Evolutionary conservation across 2,329 filamentous ascomycete species (phyloP).

Genomic region (Cercospora nicotianae): DNA sequence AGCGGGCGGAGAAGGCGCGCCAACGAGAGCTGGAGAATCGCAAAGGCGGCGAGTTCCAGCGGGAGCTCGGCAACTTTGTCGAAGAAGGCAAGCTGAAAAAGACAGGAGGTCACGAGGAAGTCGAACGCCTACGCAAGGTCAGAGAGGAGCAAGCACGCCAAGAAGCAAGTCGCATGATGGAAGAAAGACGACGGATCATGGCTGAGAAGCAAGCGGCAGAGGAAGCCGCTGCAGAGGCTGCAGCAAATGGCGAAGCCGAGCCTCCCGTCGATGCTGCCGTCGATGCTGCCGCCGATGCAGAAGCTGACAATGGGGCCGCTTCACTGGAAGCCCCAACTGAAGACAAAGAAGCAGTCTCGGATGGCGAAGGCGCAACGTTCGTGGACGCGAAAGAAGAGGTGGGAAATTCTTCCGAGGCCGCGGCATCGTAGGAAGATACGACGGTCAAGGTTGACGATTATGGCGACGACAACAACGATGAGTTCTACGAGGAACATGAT

Average conservation of each 20-base stretch:
- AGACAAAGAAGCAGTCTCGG: slow-evolving; percentile 12
- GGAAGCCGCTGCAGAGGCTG: slow-evolving; percentile 35
- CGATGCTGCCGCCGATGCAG: neutral
- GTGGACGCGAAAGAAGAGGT: slow-evolving; percentile 17
- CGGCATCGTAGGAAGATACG: slow-evolving; percentile 12
- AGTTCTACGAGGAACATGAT: slow-evolving; percentile 1
- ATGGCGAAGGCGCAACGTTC: slow-evolving; percentile 14
- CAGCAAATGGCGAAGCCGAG: neutral
- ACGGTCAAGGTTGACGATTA: neutral
- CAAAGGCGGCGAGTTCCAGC: slow-evolving; percentile 72
- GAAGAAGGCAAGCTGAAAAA: slow-evolving; percentile 92
- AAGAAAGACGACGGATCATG: slow-evolving; percentile 46
- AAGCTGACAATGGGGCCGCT: neutral
- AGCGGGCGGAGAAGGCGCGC: slow-evolving; percentile 88
- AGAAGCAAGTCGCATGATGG: slow-evolving; percentile 64
- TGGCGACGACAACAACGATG: neutral
- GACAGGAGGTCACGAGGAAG: slow-evolving; percentile 90
- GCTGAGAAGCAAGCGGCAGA: slow-evolving; percentile 48
- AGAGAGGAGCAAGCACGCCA: slow-evolving; percentile 85
- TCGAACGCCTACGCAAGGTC: slow-evolving; percentile 76
- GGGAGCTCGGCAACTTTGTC: slow-evolving; percentile 82
- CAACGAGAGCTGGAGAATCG: slow-evolving; percentile 84
- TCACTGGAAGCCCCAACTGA: slow-evolving; percentile 2
- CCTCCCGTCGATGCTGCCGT: neutral
- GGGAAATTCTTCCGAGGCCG: slow-evolving; percentile 5